Evolutionary conservation across 2,329 filamentous ascomycete species (phyloP), one percentile per base, ranked within the genome.

Genomic region (Gaeumannomyces sp.): DNA sequence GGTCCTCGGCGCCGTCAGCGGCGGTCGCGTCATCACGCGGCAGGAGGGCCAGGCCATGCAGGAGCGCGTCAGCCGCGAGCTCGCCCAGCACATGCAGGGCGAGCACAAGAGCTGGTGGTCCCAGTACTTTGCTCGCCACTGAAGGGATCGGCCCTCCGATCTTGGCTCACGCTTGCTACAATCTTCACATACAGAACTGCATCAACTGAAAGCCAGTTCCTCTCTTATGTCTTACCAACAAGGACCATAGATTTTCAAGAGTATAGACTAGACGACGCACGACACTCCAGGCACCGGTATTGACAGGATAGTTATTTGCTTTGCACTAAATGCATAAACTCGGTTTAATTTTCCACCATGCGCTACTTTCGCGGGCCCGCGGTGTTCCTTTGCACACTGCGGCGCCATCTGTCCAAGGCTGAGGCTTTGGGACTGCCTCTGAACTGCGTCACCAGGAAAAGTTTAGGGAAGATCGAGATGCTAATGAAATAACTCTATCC

Each of bases 1-100:
- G 63, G 79, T 81, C 33, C 73, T 80, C 63, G 70, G 19, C 6
- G 61, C 61, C 45, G 61, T 63, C 50, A 57, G 29, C 50, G 61
- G 53, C 28, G 61, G 61, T 3, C 28, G 28, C 22, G 29, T 25
- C 29, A 63, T 63, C 28, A 57, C 61, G 61, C 38, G 53, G 29
- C 22, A 57, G 22, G 45, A 63, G 31, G 61, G 61, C 35, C 28
- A 57, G 61, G 61, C 61, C 27, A 63, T 63, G 61, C 50, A 56
- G 27, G 29, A 58, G 27, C 28, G 35, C 27, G 25, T 63, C 29
- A 58, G 56, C 61, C 29, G 56, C 33, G 59, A 61, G 59, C 59
- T 61, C 10, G n/a, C n/a, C 16, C n/a, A 61, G 22, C 59, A 61
- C 59, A 45, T 53, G 38, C 13, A 50, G 38, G 33, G 38, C 28